Percentiles rank a stretch among this genome's conserved stretches.
phyloP scores from a whole-genome alignment of 1,139 yeast species.

The Candida tropicalis region DNA sequence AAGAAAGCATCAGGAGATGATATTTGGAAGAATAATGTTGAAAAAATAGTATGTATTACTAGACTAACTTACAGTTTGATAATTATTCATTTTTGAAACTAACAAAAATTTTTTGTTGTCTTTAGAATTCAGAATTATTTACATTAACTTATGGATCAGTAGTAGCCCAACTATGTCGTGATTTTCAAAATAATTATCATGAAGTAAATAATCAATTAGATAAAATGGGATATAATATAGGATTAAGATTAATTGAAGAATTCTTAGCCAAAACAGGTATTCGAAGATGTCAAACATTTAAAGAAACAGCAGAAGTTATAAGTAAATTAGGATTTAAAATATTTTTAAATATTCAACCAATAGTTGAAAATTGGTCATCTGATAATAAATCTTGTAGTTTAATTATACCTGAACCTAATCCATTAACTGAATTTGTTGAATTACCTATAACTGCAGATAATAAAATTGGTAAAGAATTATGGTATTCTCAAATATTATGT shows the following conservation, averaged over 20 bases:
- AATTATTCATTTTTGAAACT: background rate
- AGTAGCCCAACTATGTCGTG: constrained; percentile 91
- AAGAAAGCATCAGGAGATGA: constrained; percentile 63
- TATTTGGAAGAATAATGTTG: constrained; percentile 87
- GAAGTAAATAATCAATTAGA: constrained; percentile 84
- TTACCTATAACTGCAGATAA: constrained; percentile 68
- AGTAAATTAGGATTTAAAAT: constrained; percentile 88
- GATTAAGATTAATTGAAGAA: constrained; percentile 88
- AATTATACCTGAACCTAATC: constrained; percentile 73
- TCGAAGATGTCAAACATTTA: constrained; percentile 76
- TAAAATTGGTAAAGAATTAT: constrained; percentile 69
- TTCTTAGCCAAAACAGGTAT: constrained; percentile 85
- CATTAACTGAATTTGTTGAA: constrained; percentile 93
- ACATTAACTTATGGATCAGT: constrained; percentile 93
- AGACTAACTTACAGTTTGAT: too few species aligned
- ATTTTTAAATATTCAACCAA: constrained; percentile 81
- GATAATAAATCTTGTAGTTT: constrained; percentile 78
- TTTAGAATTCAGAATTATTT: constrained; percentile 82
- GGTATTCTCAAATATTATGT: constrained; percentile 90
- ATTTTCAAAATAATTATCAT: constrained; percentile 70
- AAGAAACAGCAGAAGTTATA: constrained; percentile 86
- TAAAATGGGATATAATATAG: constrained; percentile 95
- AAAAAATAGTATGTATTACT: constrained; percentile 72
- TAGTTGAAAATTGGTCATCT: constrained; percentile 72
- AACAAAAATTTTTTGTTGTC: background rate